Percentiles rank a stretch among this genome's conserved stretches.
Conservation (phyloP, 2,329 filamentous ascomycete species). For the Stemphylium vesicarium region DNA sequence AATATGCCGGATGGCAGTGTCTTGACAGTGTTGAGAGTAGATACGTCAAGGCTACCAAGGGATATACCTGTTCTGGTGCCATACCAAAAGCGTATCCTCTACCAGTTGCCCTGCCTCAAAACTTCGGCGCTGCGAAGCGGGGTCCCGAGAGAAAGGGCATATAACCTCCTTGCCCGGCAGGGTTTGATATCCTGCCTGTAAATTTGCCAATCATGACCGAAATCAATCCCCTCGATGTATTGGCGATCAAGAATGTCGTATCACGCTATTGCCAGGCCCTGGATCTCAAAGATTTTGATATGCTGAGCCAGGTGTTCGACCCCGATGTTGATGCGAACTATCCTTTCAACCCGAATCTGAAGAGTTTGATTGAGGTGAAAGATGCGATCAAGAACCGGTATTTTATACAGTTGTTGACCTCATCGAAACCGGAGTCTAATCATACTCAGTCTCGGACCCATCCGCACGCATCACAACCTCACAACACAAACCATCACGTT, state of each 20-base stretch:
- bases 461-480: slow-evolving; percentile 52
- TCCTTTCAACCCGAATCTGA: slow-evolving; percentile 45
- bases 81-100: neutral
- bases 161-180: slow-evolving; percentile 1
- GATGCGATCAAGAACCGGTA: slow-evolving; percentile 46
- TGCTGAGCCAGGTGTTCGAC: slow-evolving; percentile 50
- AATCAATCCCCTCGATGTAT: slow-evolving; percentile 32
- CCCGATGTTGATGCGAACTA: slow-evolving; percentile 51
- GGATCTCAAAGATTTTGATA: slow-evolving; percentile 50
- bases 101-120: neutral
- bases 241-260: slow-evolving; percentile 53
- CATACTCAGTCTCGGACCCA: slow-evolving; percentile 44
- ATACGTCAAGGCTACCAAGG: neutral
- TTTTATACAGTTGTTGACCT: neutral
- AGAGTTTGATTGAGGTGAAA: slow-evolving; percentile 43
- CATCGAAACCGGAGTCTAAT: neutral
- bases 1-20: neutral
- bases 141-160: slow-evolving; percentile 12
- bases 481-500: slow-evolving; percentile 52
- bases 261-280: slow-evolving; percentile 54
- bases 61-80: neutral
- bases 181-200: neutral
- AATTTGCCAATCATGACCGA: slow-evolving; percentile 14
- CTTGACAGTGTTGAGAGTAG: neutral
- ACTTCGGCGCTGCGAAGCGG: slow-evolving; percentile 9